Evolutionary conservation across 305 asterid genomes (phyloP).

Genomic region (Fraxinus ornus): DNA sequence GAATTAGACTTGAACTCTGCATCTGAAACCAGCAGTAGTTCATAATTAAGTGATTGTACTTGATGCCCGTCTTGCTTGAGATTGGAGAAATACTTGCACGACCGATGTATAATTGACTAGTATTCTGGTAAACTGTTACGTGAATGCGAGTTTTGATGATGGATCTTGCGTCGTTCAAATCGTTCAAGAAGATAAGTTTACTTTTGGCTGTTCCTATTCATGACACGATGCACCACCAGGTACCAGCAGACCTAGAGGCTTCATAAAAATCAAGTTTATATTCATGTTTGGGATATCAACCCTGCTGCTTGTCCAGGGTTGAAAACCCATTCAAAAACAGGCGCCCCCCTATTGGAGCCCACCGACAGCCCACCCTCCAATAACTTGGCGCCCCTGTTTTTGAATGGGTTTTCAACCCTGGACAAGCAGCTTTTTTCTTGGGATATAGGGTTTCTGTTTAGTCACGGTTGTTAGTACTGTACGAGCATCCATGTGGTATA

Average conservation of each 20-base stretch:
- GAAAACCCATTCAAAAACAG: too few species aligned
- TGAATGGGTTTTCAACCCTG: too few species aligned
- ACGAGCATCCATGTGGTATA: background rate
- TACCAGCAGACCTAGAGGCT: background rate
- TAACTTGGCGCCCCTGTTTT: too few species aligned
- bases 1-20: background rate
- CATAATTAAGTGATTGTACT: background rate
- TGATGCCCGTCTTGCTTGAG: background rate
- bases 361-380: too few species aligned
- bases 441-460: background rate
- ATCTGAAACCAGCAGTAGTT: background rate
- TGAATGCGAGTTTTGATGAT: background rate
- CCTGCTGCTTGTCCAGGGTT: too few species aligned
- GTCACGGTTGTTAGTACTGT: background rate
- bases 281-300: background rate
- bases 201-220: background rate
- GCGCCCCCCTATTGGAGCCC: too few species aligned
- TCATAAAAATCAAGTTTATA: background rate
- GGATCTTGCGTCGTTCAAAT: background rate
- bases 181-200: background rate
- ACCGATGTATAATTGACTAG: background rate
- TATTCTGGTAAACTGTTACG: background rate
- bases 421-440: too few species aligned
- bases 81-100: background rate
- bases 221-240: background rate